Base-by-base conservation (phyloP, 805 yeast species). In the Sungouiella thailandica region DNA sequence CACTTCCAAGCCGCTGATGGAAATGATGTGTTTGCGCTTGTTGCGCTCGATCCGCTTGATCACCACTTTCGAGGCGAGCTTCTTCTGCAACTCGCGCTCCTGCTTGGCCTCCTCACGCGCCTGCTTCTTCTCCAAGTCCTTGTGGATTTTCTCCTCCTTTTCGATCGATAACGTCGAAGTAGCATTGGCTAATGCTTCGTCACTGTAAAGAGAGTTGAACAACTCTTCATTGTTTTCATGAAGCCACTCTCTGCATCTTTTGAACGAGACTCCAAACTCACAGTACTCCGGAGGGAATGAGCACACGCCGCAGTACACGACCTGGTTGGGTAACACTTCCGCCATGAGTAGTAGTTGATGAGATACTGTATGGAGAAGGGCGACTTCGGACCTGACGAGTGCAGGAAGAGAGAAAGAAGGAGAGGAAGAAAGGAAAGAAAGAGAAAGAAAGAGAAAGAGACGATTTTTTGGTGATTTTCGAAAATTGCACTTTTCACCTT, bases 1-100 rank as follows among this genome's bases (percentile, higher is more conserved):
- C 24, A 88, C 85, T 55, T 90, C 97, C 43, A 89, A 70, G 11
- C 96, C 96, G 13, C 83, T 72, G 32, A 89, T 81, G 15, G 95
- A 83, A 34, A 88, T 81, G 36, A 88, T 83, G 53, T 82, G 86
- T 58, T 89, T 89, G 50, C 94, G 74, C 63, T 85, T 85, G 20
- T 94, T 84, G 57, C 97, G 75, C 50, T 87, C 96, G 39, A 88
- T 85, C 55, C 95, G 72, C 64, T 85, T 89, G 52, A 89, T 79
- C 29, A 75, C 58, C 31, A 89, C 89, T 53, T 86, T 88, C 5
- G 90, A 78, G n/a, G 84, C 72, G 36, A 86, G 65, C 53, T 81
- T 78, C 61, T 79, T 82, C 44, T 80, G 84, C 40, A 84, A 63
- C 52, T 86, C 96, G 42, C 95, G 70, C 58, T 87, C 94, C 43